phyloP scores from a whole-genome alignment of 257 asterid species.

The Nicotiana tomentosiformis region DNA sequence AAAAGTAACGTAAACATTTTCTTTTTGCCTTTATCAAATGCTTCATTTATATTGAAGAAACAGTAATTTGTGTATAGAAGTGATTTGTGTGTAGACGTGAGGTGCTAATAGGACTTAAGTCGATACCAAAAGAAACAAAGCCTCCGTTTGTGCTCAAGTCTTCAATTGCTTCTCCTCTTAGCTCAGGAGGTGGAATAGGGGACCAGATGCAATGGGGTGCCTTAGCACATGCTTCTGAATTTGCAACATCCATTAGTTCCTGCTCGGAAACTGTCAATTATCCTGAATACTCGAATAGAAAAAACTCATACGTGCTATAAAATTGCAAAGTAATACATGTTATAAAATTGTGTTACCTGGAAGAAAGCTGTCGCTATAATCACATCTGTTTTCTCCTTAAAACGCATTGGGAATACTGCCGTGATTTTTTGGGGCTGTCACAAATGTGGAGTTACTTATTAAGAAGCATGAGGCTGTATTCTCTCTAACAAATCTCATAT shows the following conservation, averaged over 20 bases:
- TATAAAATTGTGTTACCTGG: slow-evolving; percentile 42
- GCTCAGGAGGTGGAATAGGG: slow-evolving; percentile 74
- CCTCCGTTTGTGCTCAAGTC: slow-evolving; percentile 88
- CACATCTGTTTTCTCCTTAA: slow-evolving; percentile 64
- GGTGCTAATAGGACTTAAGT: not conserved
- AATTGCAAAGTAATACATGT: not conserved
- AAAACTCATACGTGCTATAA: not conserved
- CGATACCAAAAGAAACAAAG: slow-evolving; percentile 75
- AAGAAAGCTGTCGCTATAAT: slow-evolving; percentile 72
- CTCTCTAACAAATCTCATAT: not conserved
- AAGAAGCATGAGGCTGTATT: not conserved
- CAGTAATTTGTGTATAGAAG: no score
- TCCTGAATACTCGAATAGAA: not conserved
- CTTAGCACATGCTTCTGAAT: slow-evolving; percentile 41
- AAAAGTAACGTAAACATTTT: not conserved
- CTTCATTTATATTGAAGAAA: not conserved
- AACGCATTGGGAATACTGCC: slow-evolving; percentile 87
- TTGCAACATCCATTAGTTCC: slow-evolving; percentile 83
- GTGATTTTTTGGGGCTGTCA: slow-evolving; percentile 64
- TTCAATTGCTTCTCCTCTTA: slow-evolving; percentile 80
- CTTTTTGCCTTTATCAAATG: not conserved
- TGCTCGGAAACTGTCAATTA: slow-evolving; percentile 9
- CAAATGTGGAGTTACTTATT: slow-evolving; percentile 3
- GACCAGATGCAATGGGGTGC: slow-evolving; percentile 92
- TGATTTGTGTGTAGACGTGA: not conserved